Percentiles rank a stretch among this genome's conserved stretches.
Evolutionary conservation across 345 rosid genomes (phyloP).

Genomic region (Eucalyptus coolabah): DNA sequence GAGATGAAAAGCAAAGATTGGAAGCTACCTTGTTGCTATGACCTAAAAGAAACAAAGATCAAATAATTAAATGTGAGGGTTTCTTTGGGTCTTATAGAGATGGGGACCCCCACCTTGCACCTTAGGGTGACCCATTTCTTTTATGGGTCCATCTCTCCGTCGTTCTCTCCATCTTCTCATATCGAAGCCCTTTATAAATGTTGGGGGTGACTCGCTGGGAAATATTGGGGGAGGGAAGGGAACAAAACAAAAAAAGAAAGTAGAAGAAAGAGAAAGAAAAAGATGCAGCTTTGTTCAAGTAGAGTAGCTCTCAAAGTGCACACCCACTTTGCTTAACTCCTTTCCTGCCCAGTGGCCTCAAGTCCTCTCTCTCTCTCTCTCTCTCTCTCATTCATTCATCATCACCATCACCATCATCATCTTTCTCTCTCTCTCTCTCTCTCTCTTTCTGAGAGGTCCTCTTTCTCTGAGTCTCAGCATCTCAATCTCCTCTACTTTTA

Average conservation of each 20-base stretch:
- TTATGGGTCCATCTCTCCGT: neutral
- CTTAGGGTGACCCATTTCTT: neutral
- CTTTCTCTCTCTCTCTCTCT: neutral
- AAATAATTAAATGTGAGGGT: neutral
- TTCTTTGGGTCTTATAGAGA: neutral
- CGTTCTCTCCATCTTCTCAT: neutral
- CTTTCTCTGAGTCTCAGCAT: neutral
- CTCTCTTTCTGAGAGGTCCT: neutral
- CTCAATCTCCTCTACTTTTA: neutral
- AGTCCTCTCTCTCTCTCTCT: neutral
- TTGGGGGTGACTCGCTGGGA: neutral
- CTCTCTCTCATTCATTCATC: neutral
- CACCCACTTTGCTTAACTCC: neutral
- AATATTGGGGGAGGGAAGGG: neutral
- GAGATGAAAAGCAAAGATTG: neutral
- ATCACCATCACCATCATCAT: neutral
- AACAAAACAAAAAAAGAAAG: neutral
- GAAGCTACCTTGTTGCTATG: neutral
- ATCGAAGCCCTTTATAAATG: neutral
- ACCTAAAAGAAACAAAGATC: neutral
- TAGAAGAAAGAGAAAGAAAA: neutral
- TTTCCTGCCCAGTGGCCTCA: neutral
- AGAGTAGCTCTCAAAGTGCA: neutral
- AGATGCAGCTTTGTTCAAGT: neutral
- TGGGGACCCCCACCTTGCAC: neutral